Base-by-base conservation (phyloP, 305 asterid genomes). In the Fraxinus greggii region DNA sequence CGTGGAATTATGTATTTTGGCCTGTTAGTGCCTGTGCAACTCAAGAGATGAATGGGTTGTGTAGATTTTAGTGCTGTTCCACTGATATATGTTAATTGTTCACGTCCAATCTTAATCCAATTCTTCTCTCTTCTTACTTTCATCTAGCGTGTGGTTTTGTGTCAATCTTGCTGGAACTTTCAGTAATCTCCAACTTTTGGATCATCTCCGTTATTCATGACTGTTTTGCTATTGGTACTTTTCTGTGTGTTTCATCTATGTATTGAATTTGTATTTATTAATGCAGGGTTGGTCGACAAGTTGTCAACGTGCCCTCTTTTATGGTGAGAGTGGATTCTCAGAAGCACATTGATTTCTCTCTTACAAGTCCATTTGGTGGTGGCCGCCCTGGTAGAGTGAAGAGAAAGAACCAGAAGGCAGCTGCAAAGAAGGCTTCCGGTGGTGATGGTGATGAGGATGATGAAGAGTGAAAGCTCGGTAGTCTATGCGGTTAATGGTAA, bases 361-460 rank as follows among this genome's bases (percentile, higher is more conserved):
- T 90, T n/a, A 90, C 92, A 4, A 90, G 93, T 69, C 92, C 93
- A 0, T 89, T 90, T 3, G 93, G 93, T 8, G 93, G 91, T 40
- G 93, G 93, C 38, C 89, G 93, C 0, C 89, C 92, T 0, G 92
- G 92, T 13, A 87, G 93, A 78, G 93, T 90, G 87, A 89, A 89
- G 93, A 75, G 92, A 85, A 90, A 36, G 90, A 90, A 90, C 86
- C 90, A 76, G 80, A 90, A 90, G 86, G 88, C 92, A 10, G 92
- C 93, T 69, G 83, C 91, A 0, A 90, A 89, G 91, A 90, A 90
- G 82, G 90, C 93, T 0, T 85, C 92, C 7, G 93, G 93, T 29
- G 93, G 93, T 31, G 93, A 88, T 83, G 92, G 90, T 1, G 92
- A 90, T 23, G 93, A 88, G 77, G 92, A 90, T 29, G 93, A 88